Conservation (phyloP, 2,329 filamentous ascomycete genomes). For the Neofusicoccum cordaticola region DNA sequence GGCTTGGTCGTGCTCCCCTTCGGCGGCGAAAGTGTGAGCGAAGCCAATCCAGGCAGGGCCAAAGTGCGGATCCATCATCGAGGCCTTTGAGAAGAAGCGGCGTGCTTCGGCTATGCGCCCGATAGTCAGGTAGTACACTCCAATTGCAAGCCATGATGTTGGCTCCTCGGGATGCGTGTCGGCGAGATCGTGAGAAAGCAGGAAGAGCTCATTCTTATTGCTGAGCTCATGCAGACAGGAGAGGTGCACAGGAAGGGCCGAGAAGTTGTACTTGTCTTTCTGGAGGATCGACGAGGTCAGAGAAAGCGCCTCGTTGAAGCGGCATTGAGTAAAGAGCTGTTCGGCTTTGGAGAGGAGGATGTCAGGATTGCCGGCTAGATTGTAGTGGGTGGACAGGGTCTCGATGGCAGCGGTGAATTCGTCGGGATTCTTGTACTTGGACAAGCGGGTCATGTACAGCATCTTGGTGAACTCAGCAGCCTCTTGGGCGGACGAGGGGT, state of each 20-base stretch:
- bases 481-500: conserved; percentile 70
- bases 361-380: conserved; percentile 80
- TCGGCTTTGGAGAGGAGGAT: conserved; percentile 87
- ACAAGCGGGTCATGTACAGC: conserved; percentile 91
- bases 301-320: conserved; percentile 80
- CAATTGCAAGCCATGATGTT: conserved; percentile 90
- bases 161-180: conserved; percentile 89
- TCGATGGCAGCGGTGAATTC: conserved; percentile 84
- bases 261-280: conserved; percentile 84
- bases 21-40: conserved; percentile 94
- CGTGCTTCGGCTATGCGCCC: conserved; percentile 88
- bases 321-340: conserved; percentile 89
- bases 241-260: conserved; percentile 84
- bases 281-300: conserved; percentile 81
- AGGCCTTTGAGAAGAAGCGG: conserved; percentile 94
- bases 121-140: conserved; percentile 89
- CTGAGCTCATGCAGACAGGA: conserved; percentile 86
- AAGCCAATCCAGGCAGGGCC: conserved; percentile 98
- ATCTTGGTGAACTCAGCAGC: conserved; percentile 92
- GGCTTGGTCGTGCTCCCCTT: conserved; percentile 96
- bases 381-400: conserved; percentile 90
- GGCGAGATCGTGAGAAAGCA: conserved; percentile 87
- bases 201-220: conserved; percentile 83
- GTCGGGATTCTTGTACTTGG: conserved; percentile 86
- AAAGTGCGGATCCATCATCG: conserved; percentile 96